phyloP scores from a whole-genome alignment of 1,284 basidiomycete genomes.

The Rhodotorula sp. region DNA sequence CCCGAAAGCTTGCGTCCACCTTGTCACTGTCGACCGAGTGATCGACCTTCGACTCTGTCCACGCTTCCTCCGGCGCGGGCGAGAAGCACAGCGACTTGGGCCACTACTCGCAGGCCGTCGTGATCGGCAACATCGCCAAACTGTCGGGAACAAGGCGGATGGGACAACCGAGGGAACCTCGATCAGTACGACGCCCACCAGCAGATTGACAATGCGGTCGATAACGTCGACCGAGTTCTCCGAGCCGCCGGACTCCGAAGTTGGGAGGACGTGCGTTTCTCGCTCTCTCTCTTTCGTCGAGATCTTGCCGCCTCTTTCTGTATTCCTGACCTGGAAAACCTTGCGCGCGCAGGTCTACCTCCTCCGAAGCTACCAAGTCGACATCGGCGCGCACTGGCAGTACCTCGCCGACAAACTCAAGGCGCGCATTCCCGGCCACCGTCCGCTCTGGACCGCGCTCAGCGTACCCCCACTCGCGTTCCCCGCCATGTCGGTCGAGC shows the following conservation, averaged over 20 bases:
- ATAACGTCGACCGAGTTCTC: neutral
- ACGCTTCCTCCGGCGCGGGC: neutral
- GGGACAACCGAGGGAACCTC: neutral
- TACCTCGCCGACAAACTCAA: neutral
- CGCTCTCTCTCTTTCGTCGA: too few relatives aligned
- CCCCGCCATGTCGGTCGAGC: too few relatives aligned
- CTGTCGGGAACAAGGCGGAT: neutral
- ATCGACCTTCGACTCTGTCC: too few relatives aligned
- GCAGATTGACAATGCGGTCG: neutral
- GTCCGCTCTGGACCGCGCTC: neutral
- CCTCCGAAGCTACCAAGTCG: neutral
- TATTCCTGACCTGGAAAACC: too few relatives aligned
- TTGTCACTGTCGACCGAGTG: too few relatives aligned
- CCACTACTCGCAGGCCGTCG: neutral
- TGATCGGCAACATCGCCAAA: neutral
- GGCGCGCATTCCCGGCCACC: neutral
- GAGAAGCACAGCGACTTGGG: neutral
- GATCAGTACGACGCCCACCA: neutral
- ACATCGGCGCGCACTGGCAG: neutral
- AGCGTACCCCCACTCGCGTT: neutral
- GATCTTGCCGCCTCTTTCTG: too few relatives aligned
- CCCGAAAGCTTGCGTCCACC: too few relatives aligned
- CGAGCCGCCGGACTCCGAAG: neutral
- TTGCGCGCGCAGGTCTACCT: neutral
- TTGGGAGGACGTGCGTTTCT: neutral